Evolutionary conservation across 345 rosid species (phyloP), one percentile per base, ranked within the genome.

Genomic region (Rubroshorea leprosula): DNA sequence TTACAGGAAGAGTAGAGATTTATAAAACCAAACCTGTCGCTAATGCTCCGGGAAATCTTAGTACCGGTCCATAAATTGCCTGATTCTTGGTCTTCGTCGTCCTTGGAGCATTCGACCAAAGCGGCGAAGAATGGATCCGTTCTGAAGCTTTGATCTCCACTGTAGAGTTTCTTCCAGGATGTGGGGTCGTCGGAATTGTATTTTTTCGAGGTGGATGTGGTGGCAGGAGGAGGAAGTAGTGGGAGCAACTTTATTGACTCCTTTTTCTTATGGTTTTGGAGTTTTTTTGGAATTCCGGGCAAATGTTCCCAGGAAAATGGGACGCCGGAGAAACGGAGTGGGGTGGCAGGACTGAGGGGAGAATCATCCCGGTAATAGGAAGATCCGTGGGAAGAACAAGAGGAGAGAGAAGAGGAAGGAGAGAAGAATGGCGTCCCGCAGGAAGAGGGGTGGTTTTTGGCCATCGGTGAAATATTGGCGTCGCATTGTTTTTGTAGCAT

Each of bases 221-320:
- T 68, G 4, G 63, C 47, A 0, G 89, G 72, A 24, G 92, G 90
- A 18, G 97, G 97, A 64, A 83, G 52, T 63, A 83, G 50, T 0
- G 95, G 97, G 19, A 90, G 80, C 35, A 65, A 54, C 67, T 65
- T 69, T 12, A 44, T 65, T 0, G 11, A 55, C 14, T 76, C 77
- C 14, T 70, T 74, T 27, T 68, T 72, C 51, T 54, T 62, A 65
- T 63, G 57, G 45, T 47, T 54, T 22, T 66, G 72, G 41, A 71
- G 53, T 25, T 76, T 85, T 76, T 92, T 92, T 3, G 98, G 97
- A 43, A 86, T 79, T 35, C 98, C 98, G 0, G 98, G 98, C 11
- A 80, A 70, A 1, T 80, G 77, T 49, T 92, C 98, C 98, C 98
- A 92, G 0, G 98, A 92, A 65, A 92, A 92, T 2, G 98, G 98